Percentiles rank a stretch among this genome's conserved stretches.
phyloP scores from a whole-genome alignment of 139 green algal genomes.

The Eudorina sp. region DNA sequence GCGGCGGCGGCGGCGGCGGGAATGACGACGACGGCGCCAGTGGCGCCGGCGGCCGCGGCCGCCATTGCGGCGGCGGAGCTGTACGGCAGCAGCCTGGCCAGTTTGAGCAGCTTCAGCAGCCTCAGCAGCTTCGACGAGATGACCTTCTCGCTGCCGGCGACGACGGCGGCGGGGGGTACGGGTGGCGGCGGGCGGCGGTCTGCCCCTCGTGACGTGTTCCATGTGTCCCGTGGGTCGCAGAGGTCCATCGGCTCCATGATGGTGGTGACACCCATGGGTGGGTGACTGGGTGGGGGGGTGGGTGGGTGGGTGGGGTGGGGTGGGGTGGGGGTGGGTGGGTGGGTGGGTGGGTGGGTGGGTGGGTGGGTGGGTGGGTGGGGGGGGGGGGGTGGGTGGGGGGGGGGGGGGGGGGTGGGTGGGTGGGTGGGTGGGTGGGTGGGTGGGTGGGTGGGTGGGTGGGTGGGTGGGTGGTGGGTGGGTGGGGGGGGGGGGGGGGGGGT shows the following conservation, averaged over 20 bases:
- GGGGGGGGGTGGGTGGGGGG: no score
- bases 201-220: constrained; percentile 50
- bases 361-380: no score
- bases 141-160: background rate
- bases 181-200: background rate
- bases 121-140: constrained; percentile 12
- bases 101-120: constrained; percentile 18
- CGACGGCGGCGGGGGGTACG: background rate
- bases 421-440: no score
- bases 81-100: background rate
- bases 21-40: background rate
- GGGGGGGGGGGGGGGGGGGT: no score
- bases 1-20: background rate
- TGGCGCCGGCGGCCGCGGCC: background rate
- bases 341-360: no score
- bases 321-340: no score
- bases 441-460: no score
- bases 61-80: background rate
- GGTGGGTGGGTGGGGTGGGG: no score
- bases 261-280: constrained; percentile 72
- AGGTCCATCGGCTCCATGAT: constrained; percentile 76
- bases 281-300: background rate
- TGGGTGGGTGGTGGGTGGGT: no score
- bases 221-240: constrained; percentile 67
- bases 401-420: no score